Percentiles rank a stretch among this genome's conserved stretches.
Evolutionary conservation across 2,329 filamentous ascomycete genomes (phyloP).

Genomic region (Ampelomyces quisqualis): DNA sequence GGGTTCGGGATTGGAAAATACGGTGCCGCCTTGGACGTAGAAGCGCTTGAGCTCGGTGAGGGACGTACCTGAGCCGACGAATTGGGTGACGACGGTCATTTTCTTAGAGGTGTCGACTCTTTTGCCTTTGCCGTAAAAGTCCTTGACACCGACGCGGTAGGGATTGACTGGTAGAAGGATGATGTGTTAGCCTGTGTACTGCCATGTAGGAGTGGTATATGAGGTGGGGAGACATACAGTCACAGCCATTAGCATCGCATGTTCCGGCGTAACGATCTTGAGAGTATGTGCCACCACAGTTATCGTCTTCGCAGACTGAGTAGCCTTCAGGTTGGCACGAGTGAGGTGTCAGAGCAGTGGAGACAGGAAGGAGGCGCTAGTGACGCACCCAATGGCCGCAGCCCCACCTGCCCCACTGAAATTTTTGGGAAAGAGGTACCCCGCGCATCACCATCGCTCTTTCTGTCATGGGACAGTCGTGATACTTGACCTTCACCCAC

Average conservation of each 20-base stretch:
- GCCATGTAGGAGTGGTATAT: neutral
- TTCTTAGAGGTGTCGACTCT: slow-evolving; percentile 44
- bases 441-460: slow-evolving; percentile 13
- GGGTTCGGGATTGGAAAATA: slow-evolving; percentile 48
- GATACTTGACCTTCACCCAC: slow-evolving; percentile 11
- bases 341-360: slow-evolving; percentile 65
- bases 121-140: slow-evolving; percentile 61
- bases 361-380: slow-evolving; percentile 39
- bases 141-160: slow-evolving; percentile 62
- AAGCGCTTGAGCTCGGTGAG: slow-evolving; percentile 47
- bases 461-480: slow-evolving; percentile 20
- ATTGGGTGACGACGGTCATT: slow-evolving; percentile 53
- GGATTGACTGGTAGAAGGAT: slow-evolving; percentile 20
- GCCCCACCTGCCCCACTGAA: slow-evolving; percentile 15
- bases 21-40: slow-evolving; percentile 52
- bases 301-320: slow-evolving; percentile 53
- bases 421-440: slow-evolving; percentile 13
- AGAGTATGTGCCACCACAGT: slow-evolving; percentile 48
- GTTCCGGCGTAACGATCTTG: slow-evolving; percentile 60
- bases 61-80: slow-evolving; percentile 45
- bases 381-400: too few relatives aligned
- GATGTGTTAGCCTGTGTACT: neutral
- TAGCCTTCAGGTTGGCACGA: slow-evolving; percentile 57
- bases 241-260: slow-evolving; percentile 68
- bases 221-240: slow-evolving; percentile 42